Evolutionary conservation across 768 basidiomycete genomes (phyloP), one percentile per base, ranked within the genome.

Genomic region (Lactarius psammicola): DNA sequence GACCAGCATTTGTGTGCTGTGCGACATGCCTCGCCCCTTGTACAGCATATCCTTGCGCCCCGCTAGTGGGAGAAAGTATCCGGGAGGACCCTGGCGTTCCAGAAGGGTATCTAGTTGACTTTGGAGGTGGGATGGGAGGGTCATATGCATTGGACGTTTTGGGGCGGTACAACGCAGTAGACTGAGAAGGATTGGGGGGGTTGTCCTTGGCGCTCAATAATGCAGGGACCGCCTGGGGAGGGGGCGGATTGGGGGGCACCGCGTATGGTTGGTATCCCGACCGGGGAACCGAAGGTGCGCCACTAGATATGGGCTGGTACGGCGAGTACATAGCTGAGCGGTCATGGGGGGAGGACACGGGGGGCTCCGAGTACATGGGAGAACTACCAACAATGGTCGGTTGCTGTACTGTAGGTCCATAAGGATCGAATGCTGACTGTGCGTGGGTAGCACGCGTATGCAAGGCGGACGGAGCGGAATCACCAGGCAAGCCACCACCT

Each of bases 111-210:
- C 64, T 64, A 13, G 61, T 31, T 34, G 69, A 33, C 42, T 68
- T 69, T 46, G 67, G 68, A 33, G 72, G 60, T 8, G 73, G 74
- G 15, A 76, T 68, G 15, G 75, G 75, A n/a, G 75, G 75, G 54
- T 76, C 75, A 65, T 76, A 76, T 4, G 75, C 75, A 69, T 76
- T 73, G 36, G 66, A 64, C 2, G 68, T 69, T 33, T 69, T 73
- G 9, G 75, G 71, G 31, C 75, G 68, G 56, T 70, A 75, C 38
- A 67, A 55, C 1, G 66, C 57, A 36, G 57, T 11, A 30, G 51
- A 42, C 20, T 36, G 66, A 58, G 68, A 58, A 53, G 54, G 60
- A 51, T 64, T 36, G 36, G 40, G 49, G 10, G 20, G 31, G 20
- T 53, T 51, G 15, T 56, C 59, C 40, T 64, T 54, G 70, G 36